Percentiles rank a stretch among this genome's conserved stretches.
Conservation (phyloP, 768 basidiomycete species). For the Jaapia argillacea region DNA sequence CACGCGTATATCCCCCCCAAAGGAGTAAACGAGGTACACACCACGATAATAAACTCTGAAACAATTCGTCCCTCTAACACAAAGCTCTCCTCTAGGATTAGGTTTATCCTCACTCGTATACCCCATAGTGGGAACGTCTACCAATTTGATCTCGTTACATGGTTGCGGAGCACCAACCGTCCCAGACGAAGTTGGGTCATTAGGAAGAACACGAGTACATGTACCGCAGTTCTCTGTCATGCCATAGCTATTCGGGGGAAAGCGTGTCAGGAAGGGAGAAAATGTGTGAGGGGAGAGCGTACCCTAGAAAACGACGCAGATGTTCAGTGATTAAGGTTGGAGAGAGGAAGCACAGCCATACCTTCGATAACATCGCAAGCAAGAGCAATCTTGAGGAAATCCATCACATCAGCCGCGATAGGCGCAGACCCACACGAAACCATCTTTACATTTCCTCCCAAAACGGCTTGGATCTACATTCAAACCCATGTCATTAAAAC, state of each 20-base stretch:
- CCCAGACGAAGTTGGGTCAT: slow-evolving; percentile 59
- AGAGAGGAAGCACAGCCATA: not conserved
- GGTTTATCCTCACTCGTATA: slow-evolving; percentile 85
- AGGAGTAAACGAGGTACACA: slow-evolving; percentile 16
- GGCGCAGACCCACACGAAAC: slow-evolving; percentile 84
- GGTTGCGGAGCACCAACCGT: slow-evolving; percentile 78
- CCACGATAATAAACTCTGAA: slow-evolving; percentile 74
- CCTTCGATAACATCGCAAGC: slow-evolving; percentile 35
- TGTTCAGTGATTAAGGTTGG: not conserved
- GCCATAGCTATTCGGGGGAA: slow-evolving; percentile 46
- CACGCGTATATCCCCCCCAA: not conserved
- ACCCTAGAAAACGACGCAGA: too few species aligned
- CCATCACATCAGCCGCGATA: slow-evolving; percentile 74
- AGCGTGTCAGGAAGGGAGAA: not conserved
- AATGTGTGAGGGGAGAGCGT: not conserved
- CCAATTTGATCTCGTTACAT: slow-evolving; percentile 71
- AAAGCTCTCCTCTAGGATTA: slow-evolving; percentile 87
- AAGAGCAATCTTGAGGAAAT: slow-evolving; percentile 83
- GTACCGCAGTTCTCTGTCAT: slow-evolving; percentile 82
- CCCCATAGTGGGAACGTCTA: slow-evolving; percentile 85
- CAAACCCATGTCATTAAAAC: not conserved
- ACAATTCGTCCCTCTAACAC: slow-evolving; percentile 53
- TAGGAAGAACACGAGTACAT: slow-evolving; percentile 43
- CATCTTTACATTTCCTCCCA: slow-evolving; percentile 68
- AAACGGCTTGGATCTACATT: slow-evolving; percentile 60